A percentile compares a stretch with the other conserved stretches of the same genome.
These are phyloP conservation scores for Zopfia rhizophila DNA, from an alignment of 2,329 filamentous ascomycete species.

Conservation along the genomic window DNA sequence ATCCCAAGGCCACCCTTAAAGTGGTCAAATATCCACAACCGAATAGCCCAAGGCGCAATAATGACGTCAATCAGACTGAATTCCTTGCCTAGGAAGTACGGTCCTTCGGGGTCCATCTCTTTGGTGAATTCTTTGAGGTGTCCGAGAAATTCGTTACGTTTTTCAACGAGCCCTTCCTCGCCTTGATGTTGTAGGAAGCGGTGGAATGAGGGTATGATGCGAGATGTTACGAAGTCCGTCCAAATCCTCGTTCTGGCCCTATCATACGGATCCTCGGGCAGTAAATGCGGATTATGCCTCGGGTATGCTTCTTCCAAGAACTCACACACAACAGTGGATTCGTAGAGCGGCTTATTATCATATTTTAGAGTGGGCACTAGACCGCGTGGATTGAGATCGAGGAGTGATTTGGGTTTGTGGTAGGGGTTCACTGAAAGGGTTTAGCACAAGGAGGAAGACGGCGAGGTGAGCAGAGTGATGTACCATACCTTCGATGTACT, in stretches of 20 bases:
- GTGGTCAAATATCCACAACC: conserved; percentile 78
- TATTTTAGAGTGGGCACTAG: conserved; percentile 76
- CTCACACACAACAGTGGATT: conserved; percentile 77
- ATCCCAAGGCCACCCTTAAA: conserved; percentile 72
- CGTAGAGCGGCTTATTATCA: conserved; percentile 71
- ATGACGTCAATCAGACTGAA: conserved; percentile 77
- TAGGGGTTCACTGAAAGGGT: conserved; percentile 82
- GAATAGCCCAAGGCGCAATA: conserved; percentile 77
- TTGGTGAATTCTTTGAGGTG: conserved; percentile 69
- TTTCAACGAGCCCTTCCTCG: conserved; percentile 57
- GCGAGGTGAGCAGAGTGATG: neutral
- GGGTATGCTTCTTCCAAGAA: conserved; percentile 79
- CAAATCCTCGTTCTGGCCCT: conserved; percentile 74
- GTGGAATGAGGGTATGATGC: conserved; percentile 77
- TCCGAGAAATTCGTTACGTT: conserved; percentile 66
- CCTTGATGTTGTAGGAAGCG: conserved; percentile 61
- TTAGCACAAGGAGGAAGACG: neutral
- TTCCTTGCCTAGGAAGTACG: conserved; percentile 73
- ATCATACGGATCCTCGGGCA: conserved; percentile 71
- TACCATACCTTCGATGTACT: conserved; percentile 65
- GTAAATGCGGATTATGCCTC: conserved; percentile 60
- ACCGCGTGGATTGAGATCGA: conserved; percentile 78
- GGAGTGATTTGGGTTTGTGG: conserved; percentile 73
- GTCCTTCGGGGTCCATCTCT: conserved; percentile 70
- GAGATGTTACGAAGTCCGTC: conserved; percentile 75